Conservation (phyloP, 129 eudicot genomes). For the Scalesia atractyloides region DNA sequence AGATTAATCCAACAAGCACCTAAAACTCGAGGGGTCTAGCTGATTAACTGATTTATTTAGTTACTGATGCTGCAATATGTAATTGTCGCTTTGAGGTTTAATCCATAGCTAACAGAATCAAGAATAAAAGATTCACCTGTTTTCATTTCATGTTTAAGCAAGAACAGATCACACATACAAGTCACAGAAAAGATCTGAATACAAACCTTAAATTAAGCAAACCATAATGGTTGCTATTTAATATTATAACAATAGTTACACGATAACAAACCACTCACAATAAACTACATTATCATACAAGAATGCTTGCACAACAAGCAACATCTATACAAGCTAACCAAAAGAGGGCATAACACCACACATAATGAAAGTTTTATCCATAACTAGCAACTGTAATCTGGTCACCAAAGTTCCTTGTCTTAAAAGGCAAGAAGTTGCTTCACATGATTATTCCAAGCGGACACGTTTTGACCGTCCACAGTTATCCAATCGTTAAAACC, state of each 20-base stretch:
- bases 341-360: not conserved
- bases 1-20: too few species aligned
- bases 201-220: slow-evolving; percentile 20
- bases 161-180: slow-evolving; percentile 23
- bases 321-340: slow-evolving; percentile 26
- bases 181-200: not conserved
- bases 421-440: slow-evolving; percentile 93
- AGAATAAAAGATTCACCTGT: too few species aligned
- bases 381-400: not conserved
- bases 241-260: slow-evolving; percentile 1
- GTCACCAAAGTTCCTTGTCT: slow-evolving; percentile 65
- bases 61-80: not conserved
- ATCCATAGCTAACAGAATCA: not conserved
- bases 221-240: slow-evolving; percentile 1
- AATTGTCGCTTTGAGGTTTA: not conserved
- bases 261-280: slow-evolving; percentile 5
- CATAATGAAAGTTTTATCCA: not conserved
- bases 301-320: slow-evolving; percentile 15
- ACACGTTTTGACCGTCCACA: slow-evolving; percentile 87
- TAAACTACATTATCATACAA: slow-evolving; percentile 18
- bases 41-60: too few species aligned
- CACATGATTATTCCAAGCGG: slow-evolving; percentile 92
- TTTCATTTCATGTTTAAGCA: slow-evolving; percentile 2
- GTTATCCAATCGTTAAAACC: slow-evolving; percentile 71
- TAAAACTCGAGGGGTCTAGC: too few species aligned